Percentiles rank a stretch among this genome's conserved stretches.
Evolutionary conservation across 345 rosid genomes (phyloP).

Genomic region (Murraya koenigii): DNA sequence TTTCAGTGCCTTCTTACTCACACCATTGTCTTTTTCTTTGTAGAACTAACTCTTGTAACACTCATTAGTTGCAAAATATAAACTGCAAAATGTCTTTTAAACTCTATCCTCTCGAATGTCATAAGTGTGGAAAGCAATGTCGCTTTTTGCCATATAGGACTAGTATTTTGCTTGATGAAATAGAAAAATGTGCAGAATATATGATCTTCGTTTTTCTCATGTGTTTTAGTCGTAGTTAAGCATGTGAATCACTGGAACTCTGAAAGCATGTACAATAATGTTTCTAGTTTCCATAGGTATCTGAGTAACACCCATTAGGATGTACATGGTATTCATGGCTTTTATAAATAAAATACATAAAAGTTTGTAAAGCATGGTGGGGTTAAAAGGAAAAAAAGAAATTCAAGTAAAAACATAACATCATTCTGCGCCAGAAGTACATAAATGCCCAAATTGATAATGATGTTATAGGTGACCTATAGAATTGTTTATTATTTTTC

Average conservation of each 20-base stretch:
- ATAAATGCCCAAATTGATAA: no score
- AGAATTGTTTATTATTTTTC: background rate
- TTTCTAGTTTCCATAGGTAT: background rate
- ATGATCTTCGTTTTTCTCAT: no score
- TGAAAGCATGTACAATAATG: no score
- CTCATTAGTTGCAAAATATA: slow-evolving; percentile 8
- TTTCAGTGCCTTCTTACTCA: slow-evolving; percentile 8
- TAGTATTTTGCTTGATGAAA: background rate
- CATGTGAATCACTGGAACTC: background rate
- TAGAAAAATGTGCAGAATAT: background rate
- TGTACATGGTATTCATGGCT: background rate
- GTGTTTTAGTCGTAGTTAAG: background rate
- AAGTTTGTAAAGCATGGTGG: no score
- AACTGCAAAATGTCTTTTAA: background rate
- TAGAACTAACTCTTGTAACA: slow-evolving; percentile 8
- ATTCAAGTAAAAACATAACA: background rate
- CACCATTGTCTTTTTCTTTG: slow-evolving; percentile 3
- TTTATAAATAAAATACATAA: no score
- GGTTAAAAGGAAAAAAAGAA: background rate
- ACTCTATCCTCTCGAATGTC: background rate
- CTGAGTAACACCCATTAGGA: background rate
- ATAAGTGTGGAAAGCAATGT: background rate
- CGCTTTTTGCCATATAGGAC: background rate
- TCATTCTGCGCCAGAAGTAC: background rate
- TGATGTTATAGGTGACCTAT: no score